Base-by-base conservation (phyloP, 345 rosid genomes). In the Citropsis articulata region DNA sequence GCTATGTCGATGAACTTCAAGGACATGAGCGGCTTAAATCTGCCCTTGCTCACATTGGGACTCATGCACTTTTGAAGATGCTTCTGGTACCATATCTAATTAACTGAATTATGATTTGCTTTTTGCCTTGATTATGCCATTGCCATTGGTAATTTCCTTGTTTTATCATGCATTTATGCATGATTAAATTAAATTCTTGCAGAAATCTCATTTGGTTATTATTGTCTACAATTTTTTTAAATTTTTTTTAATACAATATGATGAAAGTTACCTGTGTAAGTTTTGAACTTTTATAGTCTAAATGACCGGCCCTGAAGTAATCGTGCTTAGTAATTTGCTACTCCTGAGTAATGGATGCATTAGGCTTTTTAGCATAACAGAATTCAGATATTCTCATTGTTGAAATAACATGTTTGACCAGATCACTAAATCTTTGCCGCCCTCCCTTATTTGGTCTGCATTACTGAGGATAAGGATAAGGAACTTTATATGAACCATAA, bases 11-110 rank as follows among this genome's bases (percentile, higher is more conserved):
- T 89, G 99, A 89, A 19, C 84, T 86, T 35, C 86, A 89, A 73
- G 97, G 97, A 45, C 97, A 91, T 55, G 64, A 79, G 66, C 82
- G 84, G 74, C 75, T 90, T 56, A 96, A 96, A 88, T 72, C 88
- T 81, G 88, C 90, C 21, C 93, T 96, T 70, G 99, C 98, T 83
- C 98, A 94, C 76, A 94, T 94, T 21, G 98, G 98, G 75, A 94
- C 97, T 66, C 91, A 94, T 86, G 99, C 99, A 21, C 92, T 96
- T 66, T 84, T 96, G 84, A 96, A 96, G 86, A 96, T 96, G 99
- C 99, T 96, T 78, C 86, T 97, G 97, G 99, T 91, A 83, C 8
- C 30, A 79, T 78, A 50, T 67, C 35, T 45, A 33, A 64, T 56
- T 64, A n/a, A 76, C 25, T 68, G 16, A n/a, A 71, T 21, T 63